Evolutionary conservation across 768 basidiomycete genomes (phyloP), one percentile per base, ranked within the genome.

Genomic region (Cubamyces lactineus): DNA sequence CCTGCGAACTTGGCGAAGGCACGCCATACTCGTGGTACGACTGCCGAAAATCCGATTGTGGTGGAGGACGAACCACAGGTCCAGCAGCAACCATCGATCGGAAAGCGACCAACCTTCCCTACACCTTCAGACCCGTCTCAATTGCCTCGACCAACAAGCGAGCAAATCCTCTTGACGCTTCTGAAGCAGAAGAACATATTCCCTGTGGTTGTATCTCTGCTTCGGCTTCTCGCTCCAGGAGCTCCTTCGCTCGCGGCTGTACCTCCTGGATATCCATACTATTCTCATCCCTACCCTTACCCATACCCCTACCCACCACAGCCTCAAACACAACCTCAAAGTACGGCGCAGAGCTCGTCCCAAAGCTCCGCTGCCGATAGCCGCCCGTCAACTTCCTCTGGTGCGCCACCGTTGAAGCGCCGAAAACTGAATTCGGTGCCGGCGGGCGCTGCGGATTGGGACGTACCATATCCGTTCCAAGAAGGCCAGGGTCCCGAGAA

Each of bases 361-460:
- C 63, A 57, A 24, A 62, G 42, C 16, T 47, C 57, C 6, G 28
- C 57, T 16, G 19, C 21, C 21, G 34, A 46, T 21, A 38, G 34
- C 17, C 61, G 46, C 13, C 43, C 64, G 19, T 45, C 56, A 1
- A 55, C 43, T 19, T 26, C 51, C 9, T 57, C 71, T n/a, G 64
- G 48, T 30, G 63, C 62, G 8, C 70, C 79, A 8, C 68, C 78
- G 6, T 49, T 67, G 19, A 92, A 90, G 74, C 85, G 83, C 62
- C 81, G 89, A 28, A 89, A 83, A 66, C 76, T 92, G 15, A 79
- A 78, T 59, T 75, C 77, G 9, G 89, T 93, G 15, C 91, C 91
- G 38, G 91, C 91, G 21, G 91, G 91, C 12, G 91, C 91, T 1
- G 80, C 73, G 1, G 89, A 92, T 69, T 93, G 91, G 91, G 89